Conservation (phyloP, 805 yeast species). For the Candida coquimbonensis region DNA sequence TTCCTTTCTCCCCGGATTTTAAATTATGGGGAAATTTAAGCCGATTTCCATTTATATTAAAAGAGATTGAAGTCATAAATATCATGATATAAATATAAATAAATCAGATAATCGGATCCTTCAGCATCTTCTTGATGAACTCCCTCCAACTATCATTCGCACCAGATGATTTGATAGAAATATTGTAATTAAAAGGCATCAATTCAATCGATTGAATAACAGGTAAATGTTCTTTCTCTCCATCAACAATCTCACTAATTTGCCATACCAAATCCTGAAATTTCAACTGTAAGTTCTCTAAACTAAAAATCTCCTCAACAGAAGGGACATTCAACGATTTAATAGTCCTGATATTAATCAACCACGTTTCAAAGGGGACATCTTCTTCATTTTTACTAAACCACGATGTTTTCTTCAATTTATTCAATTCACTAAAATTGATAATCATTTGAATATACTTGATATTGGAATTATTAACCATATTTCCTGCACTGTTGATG, state of each 20-base stretch:
- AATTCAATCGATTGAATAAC: slow-evolving; percentile 61
- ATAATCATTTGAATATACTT: slow-evolving; percentile 30
- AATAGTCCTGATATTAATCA: slow-evolving; percentile 41
- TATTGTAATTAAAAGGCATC: slow-evolving; percentile 55
- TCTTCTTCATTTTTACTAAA: slow-evolving; percentile 40
- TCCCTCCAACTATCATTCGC: slow-evolving; percentile 24
- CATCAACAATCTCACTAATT: slow-evolving; percentile 48
- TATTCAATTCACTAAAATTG: slow-evolving; percentile 33
- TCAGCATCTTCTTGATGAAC: slow-evolving; percentile 37
- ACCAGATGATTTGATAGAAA: slow-evolving; percentile 23
- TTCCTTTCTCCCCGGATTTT: no score
- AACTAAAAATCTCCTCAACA: neutral
- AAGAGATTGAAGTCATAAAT: no score
- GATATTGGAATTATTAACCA: slow-evolving; percentile 7
- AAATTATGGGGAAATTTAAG: no score
- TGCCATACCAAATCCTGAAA: slow-evolving; percentile 35
- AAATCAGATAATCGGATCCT: slow-evolving; percentile 9
- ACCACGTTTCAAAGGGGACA: slow-evolving; percentile 69
- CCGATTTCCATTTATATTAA: no score
- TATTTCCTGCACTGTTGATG: slow-evolving; percentile 5
- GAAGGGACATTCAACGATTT: slow-evolving; percentile 18
- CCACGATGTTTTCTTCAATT: slow-evolving; percentile 46
- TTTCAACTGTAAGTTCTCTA: slow-evolving; percentile 20
- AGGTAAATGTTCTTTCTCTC: slow-evolving; percentile 62
- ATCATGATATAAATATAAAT: no score